Evolutionary conservation across 495 filamentous ascomycete species (phyloP), one percentile per base, ranked within the genome.

Genomic region (Echria macrotheca): DNA sequence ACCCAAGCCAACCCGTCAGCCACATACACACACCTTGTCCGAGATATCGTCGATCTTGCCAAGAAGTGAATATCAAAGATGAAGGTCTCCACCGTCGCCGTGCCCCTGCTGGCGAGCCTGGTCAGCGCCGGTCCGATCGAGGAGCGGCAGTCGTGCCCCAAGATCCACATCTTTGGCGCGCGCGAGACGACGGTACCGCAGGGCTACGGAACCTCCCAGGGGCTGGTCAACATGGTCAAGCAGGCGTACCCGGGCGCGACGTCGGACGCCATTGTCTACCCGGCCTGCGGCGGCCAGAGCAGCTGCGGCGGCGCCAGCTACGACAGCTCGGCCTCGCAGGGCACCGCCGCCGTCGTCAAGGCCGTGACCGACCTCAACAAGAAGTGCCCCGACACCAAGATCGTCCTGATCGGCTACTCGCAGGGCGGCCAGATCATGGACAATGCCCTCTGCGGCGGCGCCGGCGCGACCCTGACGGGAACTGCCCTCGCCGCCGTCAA

Each of bases 371-470:
- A 59, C 15, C 79, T 74, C 64, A 66, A 78, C 49, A 51, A 61
- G 12, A 56, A 67, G 52, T 84, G 80, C 57, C 80, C 80, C 2
- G 58, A 59, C 52, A 77, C 77, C 0, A 53, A 79, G 58, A 60
- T 84, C 25, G 74, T 83, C 5, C 58, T 84, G n/a, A 74, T 82
- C 35, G 81, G 81, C 29, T 85, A 85, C 61, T 83, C 79, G 1
- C 76, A 80, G 76, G 81, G 81, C 35, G 79, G 71, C 35, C 77
- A 84, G 63, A 82, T 84, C 60, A 72, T 83, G 61, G 80, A 85
- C 52, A 77, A 77, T 47, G 79, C 78, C 17, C 58, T 82, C 6
- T 83, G 81, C 57, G 81, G 81, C 22, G 81, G 79, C n/a, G 46
- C 46, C 4, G 46, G 46, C 1, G 0, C 5, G 12, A 48, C 46